phyloP scores from a whole-genome alignment of 257 asterid species.

The Misopates orontium region DNA sequence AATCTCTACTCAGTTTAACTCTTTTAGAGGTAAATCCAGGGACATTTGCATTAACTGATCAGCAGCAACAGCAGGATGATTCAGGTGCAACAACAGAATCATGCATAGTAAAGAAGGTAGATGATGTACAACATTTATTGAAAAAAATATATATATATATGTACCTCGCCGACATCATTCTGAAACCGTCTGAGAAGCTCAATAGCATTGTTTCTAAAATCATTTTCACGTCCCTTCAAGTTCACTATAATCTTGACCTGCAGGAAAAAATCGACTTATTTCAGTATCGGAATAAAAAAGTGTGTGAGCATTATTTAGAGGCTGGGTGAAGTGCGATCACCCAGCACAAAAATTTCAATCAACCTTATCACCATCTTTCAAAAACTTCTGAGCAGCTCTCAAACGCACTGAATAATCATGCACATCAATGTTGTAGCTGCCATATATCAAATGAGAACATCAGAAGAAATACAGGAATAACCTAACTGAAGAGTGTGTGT shows the following conservation, averaged over 20 bases:
- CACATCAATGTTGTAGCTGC: conserved; percentile 90
- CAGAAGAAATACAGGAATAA: conserved; percentile 4
- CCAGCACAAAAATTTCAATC: conserved; percentile 24
- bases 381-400: conserved; percentile 86
- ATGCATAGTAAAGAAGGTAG: neutral
- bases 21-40: conserved; percentile 6
- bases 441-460: conserved; percentile 24
- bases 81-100: too few relatives aligned
- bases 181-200: conserved; percentile 89
- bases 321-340: conserved; percentile 14
- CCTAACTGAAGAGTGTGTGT: too few relatives aligned
- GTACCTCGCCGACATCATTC: conserved; percentile 85
- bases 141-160: too few relatives aligned
- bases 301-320: conserved; percentile 1
- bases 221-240: conserved; percentile 94
- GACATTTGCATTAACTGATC: neutral
- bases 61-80: too few relatives aligned
- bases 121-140: conserved; percentile 4
- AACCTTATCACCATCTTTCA: conserved; percentile 96
- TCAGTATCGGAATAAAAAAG: conserved; percentile 8
- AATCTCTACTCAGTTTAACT: neutral
- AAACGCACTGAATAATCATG: conserved; percentile 95
- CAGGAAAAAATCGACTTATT: conserved; percentile 19
- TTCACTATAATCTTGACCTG: conserved; percentile 92
- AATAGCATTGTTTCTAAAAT: conserved; percentile 80